Conservation (phyloP, 2,329 filamentous ascomycete genomes). For the Aspergillus fumigatus region DNA sequence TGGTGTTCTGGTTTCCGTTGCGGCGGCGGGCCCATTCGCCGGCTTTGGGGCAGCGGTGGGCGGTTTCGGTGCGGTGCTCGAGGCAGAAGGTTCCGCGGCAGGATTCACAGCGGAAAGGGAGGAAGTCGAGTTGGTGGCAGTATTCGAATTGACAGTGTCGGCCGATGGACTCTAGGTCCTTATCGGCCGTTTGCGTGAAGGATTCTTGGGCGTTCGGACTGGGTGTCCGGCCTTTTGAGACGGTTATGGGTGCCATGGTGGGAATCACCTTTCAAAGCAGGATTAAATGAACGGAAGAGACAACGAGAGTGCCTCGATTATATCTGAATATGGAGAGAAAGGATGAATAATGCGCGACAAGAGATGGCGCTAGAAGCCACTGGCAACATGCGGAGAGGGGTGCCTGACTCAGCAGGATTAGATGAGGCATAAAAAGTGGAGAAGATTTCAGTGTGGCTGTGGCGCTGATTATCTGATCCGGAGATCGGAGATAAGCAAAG, state of each 20-base stretch:
- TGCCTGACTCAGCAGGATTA: conserved; percentile 7
- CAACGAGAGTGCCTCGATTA: not conserved
- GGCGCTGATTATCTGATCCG: conserved; percentile 12
- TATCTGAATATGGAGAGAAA: not conserved
- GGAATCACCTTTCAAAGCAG: not conserved
- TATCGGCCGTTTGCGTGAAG: conserved; percentile 47
- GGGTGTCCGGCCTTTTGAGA: conserved; percentile 16
- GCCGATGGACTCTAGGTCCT: conserved; percentile 81
- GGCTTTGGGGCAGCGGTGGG: conserved; percentile 64
- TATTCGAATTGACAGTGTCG: conserved; percentile 85
- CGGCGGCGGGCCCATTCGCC: conserved; percentile 58
- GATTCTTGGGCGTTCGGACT: conserved; percentile 18
- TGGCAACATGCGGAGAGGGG: conserved; percentile 23
- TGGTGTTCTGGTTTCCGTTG: conserved; percentile 22
- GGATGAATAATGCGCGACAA: conserved; percentile 1
- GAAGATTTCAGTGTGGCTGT: not conserved
- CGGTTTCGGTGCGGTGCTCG: conserved; percentile 81
- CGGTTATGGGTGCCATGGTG: conserved; percentile 23
- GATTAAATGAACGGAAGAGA: not conserved
- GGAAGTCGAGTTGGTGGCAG: conserved; percentile 93
- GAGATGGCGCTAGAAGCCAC: conserved; percentile 14
- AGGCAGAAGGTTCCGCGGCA: conserved; percentile 83
- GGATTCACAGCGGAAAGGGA: conserved; percentile 90
- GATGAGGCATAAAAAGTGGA: conserved; percentile 1
- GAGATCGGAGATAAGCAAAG: conserved; percentile 14